phyloP scores from a whole-genome alignment of 2,329 filamentous ascomycete genomes.

The Fusarium oligoseptatum region DNA sequence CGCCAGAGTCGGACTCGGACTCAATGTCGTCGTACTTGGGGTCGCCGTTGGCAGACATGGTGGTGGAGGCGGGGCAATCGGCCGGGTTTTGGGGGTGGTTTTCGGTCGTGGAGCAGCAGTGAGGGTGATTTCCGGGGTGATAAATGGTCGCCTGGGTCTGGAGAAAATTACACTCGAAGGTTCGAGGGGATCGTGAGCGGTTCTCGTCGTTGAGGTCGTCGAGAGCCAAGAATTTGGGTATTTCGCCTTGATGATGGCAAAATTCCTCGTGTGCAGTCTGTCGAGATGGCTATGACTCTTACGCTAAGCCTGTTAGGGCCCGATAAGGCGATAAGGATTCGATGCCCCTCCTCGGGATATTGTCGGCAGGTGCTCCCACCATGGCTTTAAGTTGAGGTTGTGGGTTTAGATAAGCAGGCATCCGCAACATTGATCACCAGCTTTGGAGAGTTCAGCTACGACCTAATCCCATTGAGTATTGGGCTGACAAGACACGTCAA shows the following conservation, averaged over 20 bases:
- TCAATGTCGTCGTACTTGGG: conserved; percentile 79
- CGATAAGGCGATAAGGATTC: conserved; percentile 56
- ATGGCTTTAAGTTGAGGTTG: not conserved
- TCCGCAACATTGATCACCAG: not conserved
- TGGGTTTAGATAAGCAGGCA: not conserved
- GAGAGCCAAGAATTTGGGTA: conserved; percentile 44
- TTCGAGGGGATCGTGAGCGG: conserved; percentile 23
- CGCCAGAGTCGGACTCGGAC: conserved; percentile 76
- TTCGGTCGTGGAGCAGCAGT: conserved; percentile 34
- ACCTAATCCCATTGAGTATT: not conserved
- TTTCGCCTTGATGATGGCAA: conserved; percentile 55
- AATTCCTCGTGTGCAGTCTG: conserved; percentile 59
- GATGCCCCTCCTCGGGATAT: conserved; percentile 53
- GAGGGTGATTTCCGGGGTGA: conserved; percentile 19
- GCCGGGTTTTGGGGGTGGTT: conserved; percentile 38
- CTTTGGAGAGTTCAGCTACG: not conserved
- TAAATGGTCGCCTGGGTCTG: conserved; percentile 28
- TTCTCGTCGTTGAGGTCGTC: conserved; percentile 39
- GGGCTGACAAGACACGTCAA: not conserved
- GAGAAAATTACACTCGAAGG: conserved; percentile 40
- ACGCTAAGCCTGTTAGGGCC: conserved; percentile 52
- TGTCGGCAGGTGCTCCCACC: conserved; percentile 35
- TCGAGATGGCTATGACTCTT: conserved; percentile 53
- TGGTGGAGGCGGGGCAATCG: conserved; percentile 51
- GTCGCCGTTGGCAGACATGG: conserved; percentile 71